phyloP scores from a whole-genome alignment of 2,329 filamentous ascomycete species.

The Neoarthrinium moseri region DNA sequence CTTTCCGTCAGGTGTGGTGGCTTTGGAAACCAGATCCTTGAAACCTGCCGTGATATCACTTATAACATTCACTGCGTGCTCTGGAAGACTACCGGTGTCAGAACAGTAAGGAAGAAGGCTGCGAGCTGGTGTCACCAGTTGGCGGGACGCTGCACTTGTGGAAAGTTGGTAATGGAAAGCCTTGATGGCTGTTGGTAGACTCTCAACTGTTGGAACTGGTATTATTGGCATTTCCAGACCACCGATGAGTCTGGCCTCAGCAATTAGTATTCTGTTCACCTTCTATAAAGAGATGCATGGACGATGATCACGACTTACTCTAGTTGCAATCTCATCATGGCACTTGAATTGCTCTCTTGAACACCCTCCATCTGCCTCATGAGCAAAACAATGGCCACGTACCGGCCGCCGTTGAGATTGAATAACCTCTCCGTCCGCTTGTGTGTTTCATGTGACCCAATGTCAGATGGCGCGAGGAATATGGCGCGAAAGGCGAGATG shows the following conservation, averaged over 20 bases:
- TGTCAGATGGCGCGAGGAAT: constrained; percentile 38
- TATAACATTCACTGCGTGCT: constrained; percentile 30
- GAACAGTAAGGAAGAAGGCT: constrained; percentile 33
- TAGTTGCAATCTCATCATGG: constrained; percentile 42
- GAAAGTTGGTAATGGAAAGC: constrained; percentile 32
- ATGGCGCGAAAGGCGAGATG: constrained; percentile 33
- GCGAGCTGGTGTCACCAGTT: constrained; percentile 16
- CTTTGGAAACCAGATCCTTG: constrained; percentile 26
- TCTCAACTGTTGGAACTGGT: constrained; percentile 34
- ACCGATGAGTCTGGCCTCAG: constrained; percentile 28
- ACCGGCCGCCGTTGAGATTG: constrained; percentile 36
- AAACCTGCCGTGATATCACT: constrained; percentile 28
- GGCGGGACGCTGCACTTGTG: constrained; percentile 13
- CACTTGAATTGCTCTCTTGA: constrained; percentile 26
- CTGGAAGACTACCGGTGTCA: constrained; percentile 20
- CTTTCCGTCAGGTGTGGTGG: constrained; percentile 18
- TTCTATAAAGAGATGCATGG: neutral
- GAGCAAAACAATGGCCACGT: constrained; percentile 44
- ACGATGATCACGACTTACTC: constrained; percentile 30
- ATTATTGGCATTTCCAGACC: constrained; percentile 37
- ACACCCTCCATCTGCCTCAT: constrained; percentile 30
- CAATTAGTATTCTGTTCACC: constrained; percentile 16
- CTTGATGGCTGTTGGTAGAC: constrained; percentile 36
- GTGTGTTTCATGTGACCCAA: constrained; percentile 25
- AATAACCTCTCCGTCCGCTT: constrained; percentile 39